Evolutionary conservation across 2,329 filamentous ascomycete genomes (phyloP).

Genomic region (Trichoderma cornu-damae): DNA sequence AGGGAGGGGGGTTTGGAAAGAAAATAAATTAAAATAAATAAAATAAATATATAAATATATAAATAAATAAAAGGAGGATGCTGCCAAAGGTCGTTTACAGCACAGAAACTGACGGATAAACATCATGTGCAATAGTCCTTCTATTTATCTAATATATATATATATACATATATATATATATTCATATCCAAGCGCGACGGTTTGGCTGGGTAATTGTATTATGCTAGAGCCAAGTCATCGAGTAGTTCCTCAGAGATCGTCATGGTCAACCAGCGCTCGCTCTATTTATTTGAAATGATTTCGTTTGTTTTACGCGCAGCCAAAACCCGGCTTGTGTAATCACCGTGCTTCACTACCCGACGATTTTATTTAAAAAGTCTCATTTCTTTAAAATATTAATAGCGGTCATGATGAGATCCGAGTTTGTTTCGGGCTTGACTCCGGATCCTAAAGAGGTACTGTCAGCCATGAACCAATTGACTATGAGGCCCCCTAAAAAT

Average conservation of each 20-base stretch:
- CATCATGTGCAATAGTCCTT: neutral
- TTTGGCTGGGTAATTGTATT: neutral
- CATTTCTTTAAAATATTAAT: neutral
- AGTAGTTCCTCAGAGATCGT: neutral
- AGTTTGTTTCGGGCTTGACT: neutral
- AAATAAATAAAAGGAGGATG: no score
- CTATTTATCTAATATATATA: neutral
- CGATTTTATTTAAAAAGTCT: neutral
- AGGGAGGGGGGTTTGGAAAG: no score
- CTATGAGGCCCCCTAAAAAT: neutral
- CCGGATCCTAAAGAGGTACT: conserved; percentile 7
- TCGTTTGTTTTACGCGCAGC: neutral
- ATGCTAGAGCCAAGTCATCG: neutral
- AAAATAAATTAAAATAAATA: no score
- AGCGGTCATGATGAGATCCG: neutral
- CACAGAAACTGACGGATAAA: no score
- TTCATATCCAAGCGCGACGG: no score
- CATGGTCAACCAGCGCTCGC: neutral
- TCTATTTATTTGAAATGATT: neutral
- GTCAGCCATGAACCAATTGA: neutral
- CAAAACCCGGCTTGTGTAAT: neutral
- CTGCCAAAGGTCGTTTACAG: no score
- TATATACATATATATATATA: no score
- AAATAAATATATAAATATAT: no score
- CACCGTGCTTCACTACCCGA: neutral